Conservation (phyloP, 192 early-diverging fungal species). For the Coemansia sp. region DNA sequence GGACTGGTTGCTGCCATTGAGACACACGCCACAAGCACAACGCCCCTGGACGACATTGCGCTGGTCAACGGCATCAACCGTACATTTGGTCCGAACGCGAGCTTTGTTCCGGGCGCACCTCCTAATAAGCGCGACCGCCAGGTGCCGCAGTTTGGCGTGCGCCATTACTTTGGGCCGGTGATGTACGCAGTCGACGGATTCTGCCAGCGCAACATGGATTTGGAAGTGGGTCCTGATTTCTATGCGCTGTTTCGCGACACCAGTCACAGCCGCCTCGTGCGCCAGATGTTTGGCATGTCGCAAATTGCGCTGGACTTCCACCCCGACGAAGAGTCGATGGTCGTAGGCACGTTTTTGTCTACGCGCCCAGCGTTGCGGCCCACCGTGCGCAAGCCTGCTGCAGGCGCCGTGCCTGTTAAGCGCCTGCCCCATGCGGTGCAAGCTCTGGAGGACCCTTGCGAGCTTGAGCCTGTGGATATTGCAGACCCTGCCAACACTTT, state of each 20-base stretch:
- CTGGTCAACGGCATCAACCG: slow-evolving; percentile 56
- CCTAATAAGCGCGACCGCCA: slow-evolving; percentile 30
- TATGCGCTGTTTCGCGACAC: slow-evolving; percentile 72
- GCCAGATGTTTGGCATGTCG: slow-evolving; percentile 68
- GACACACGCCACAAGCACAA: slow-evolving; percentile 41
- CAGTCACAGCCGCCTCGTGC: slow-evolving; percentile 74
- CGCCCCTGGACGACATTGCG: slow-evolving; percentile 59
- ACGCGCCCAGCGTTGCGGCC: slow-evolving; percentile 73
- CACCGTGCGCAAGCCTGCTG: slow-evolving; percentile 16
- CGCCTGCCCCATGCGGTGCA: slow-evolving; percentile 4
- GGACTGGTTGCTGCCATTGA: slow-evolving; percentile 33
- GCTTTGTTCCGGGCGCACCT: slow-evolving; percentile 30
- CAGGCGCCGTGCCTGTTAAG: neutral
- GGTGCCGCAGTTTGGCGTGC: slow-evolving; percentile 65
- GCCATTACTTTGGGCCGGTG: slow-evolving; percentile 71
- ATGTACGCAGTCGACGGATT: slow-evolving; percentile 81
- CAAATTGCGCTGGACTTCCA: slow-evolving; percentile 74
- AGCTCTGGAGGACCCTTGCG: slow-evolving; percentile 11
- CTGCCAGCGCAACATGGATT: slow-evolving; percentile 71
- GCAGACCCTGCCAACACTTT: slow-evolving; percentile 47
- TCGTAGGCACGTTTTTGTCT: slow-evolving; percentile 75
- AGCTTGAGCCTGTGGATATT: slow-evolving; percentile 21
- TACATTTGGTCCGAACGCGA: slow-evolving; percentile 23
- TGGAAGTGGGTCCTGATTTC: slow-evolving; percentile 74
- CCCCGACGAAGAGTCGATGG: slow-evolving; percentile 68